These are phyloP conservation scores for Fabrea salina DNA, from an alignment of 169 alveolate genomes.

Conservation along the genomic window DNA sequence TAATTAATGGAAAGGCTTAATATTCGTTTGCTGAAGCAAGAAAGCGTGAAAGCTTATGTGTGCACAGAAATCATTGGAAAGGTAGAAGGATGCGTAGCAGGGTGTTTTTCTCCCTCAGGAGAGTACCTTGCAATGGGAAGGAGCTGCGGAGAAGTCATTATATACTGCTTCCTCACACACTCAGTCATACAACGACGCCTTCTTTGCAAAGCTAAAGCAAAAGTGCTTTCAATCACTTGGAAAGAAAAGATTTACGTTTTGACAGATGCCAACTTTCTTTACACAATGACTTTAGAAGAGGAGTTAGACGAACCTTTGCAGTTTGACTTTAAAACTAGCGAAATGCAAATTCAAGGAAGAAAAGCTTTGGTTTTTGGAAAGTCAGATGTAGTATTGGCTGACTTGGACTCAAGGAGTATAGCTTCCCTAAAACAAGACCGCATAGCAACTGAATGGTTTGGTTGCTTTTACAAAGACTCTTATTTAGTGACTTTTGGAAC, in stretches of 20 bases:
- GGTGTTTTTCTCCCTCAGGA: neutral
- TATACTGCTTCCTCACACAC: neutral
- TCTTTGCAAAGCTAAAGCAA: neutral
- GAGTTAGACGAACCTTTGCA: neutral
- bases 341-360: neutral
- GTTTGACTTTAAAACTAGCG: neutral
- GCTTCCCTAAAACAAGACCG: slow-evolving; percentile 17
- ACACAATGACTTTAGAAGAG: neutral
- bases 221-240: neutral
- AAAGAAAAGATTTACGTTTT: neutral
- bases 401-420: neutral
- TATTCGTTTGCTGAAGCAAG: neutral
- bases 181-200: neutral
- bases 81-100: slow-evolving; percentile 6
- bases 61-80: neutral
- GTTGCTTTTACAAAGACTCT: neutral
- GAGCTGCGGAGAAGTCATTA: neutral
- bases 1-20: slow-evolving; percentile 22
- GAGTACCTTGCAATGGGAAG: neutral
- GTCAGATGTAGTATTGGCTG: neutral
- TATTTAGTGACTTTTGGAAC: neutral
- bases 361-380: neutral
- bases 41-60: neutral
- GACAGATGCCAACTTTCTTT: slow-evolving; percentile 5
- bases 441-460: slow-evolving; percentile 16